Conservation (phyloP, 2,329 filamentous ascomycete species). For the Fusarium subtropicale region DNA sequence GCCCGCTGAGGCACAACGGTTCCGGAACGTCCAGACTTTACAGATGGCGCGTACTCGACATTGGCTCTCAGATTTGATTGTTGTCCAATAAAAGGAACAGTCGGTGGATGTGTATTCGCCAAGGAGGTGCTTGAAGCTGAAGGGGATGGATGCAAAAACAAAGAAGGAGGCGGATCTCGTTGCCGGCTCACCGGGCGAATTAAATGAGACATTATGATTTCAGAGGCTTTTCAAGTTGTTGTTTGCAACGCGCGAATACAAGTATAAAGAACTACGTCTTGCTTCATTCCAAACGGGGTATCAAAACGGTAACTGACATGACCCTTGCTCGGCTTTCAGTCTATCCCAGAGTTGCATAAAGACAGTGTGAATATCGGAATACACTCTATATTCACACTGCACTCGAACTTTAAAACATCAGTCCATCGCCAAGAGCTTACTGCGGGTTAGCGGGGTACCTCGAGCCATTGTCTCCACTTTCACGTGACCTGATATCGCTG, state of each 20-base stretch:
- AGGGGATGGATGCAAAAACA: slow-evolving; percentile 86
- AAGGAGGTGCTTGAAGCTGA: slow-evolving; percentile 78
- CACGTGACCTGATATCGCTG: slow-evolving; percentile 37
- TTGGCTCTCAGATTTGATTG: slow-evolving; percentile 49
- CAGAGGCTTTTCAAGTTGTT: slow-evolving; percentile 11
- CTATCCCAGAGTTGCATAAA: not conserved
- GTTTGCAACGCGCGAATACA: not conserved
- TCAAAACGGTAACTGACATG: slow-evolving; percentile 12
- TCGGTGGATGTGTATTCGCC: slow-evolving; percentile 56
- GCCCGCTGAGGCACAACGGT: slow-evolving; percentile 47
- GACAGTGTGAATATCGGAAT: slow-evolving; percentile 9
- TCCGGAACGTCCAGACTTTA: slow-evolving; percentile 50
- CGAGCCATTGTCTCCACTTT: not conserved
- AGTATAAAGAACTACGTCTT: not conserved
- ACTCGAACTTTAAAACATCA: slow-evolving; percentile 15
- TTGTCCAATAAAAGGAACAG: slow-evolving; percentile 51
- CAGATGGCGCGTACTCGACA: slow-evolving; percentile 55
- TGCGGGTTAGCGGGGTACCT: slow-evolving; percentile 1
- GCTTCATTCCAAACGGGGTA: slow-evolving; percentile 13
- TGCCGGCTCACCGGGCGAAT: slow-evolving; percentile 60
- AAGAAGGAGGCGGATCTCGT: slow-evolving; percentile 73
- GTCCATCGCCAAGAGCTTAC: slow-evolving; percentile 24
- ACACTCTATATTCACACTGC: not conserved
- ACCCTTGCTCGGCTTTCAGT: not conserved
- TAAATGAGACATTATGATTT: slow-evolving; percentile 56